These are phyloP conservation scores for Yamadazyma laniorum DNA, from an alignment of 805 yeast genomes.

Conservation along the genomic window DNA sequence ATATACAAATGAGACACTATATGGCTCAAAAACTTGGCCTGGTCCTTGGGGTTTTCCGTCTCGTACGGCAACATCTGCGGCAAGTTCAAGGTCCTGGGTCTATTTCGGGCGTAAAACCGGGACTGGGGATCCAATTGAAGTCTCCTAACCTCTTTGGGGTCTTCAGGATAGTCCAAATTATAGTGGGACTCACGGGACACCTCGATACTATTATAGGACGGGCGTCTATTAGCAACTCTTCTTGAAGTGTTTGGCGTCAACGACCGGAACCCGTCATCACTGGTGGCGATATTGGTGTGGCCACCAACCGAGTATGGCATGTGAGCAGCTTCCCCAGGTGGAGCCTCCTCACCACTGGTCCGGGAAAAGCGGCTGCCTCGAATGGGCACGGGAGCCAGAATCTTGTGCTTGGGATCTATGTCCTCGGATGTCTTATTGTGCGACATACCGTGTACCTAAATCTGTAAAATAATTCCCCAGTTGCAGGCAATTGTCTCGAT, in stretches of 20 bases:
- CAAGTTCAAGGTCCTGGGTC: slow-evolving; percentile 42
- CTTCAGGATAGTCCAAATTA: slow-evolving; percentile 52
- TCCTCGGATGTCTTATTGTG: not conserved
- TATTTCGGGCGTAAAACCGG: slow-evolving; percentile 34
- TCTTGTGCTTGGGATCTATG: not conserved
- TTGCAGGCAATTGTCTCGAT: too few species aligned
- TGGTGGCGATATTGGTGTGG: slow-evolving; percentile 9
- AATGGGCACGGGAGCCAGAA: slow-evolving; percentile 13
- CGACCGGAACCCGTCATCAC: slow-evolving; percentile 16
- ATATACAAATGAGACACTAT: slow-evolving; percentile 78
- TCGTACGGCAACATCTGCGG: slow-evolving; percentile 66
- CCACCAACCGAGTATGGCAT: not conserved
- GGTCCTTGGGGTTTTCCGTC: slow-evolving; percentile 65
- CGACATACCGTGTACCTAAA: not conserved
- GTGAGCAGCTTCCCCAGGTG: slow-evolving; percentile 4
- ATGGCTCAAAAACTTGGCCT: slow-evolving; percentile 70
- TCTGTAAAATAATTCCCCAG: too few species aligned
- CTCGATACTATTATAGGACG: slow-evolving; percentile 31
- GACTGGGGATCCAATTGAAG: slow-evolving; percentile 34
- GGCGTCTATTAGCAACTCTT: slow-evolving; percentile 23
- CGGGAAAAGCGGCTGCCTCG: slow-evolving; percentile 2
- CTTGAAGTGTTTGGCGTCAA: slow-evolving; percentile 25
- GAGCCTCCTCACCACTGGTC: slow-evolving; percentile 1
- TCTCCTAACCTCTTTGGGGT: slow-evolving; percentile 25
- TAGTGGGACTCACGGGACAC: slow-evolving; percentile 36